These are phyloP conservation scores for Plasmopara viticola DNA, from an alignment of 352 stramenopile species.

Conservation along the genomic window DNA sequence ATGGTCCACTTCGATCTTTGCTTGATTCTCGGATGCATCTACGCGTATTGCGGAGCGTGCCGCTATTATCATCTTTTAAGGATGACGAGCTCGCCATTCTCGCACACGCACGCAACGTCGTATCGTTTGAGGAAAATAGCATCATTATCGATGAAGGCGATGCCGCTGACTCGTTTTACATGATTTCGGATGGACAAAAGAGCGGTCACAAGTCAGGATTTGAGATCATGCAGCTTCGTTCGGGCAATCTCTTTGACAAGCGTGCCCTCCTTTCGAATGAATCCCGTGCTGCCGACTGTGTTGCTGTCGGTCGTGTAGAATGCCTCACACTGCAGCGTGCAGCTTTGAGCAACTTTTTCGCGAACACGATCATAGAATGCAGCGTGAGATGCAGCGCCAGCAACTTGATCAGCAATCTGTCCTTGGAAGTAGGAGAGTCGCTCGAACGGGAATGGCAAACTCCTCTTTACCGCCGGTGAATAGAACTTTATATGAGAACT, in stretches of 20 bases:
- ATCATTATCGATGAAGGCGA: constrained; percentile 85
- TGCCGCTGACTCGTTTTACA: constrained; percentile 73
- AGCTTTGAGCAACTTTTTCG: constrained; percentile 81
- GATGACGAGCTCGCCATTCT: constrained; percentile 87
- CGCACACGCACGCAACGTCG: constrained; percentile 68
- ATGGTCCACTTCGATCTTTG: constrained; percentile 60
- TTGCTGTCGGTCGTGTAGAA: constrained; percentile 77
- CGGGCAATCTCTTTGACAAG: constrained; percentile 94
- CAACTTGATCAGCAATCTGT: constrained; percentile 68
- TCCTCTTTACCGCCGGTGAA: constrained; percentile 25
- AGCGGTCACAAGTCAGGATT: constrained; percentile 70
- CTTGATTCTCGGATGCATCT: constrained; percentile 89
- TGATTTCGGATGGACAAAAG: constrained; percentile 82
- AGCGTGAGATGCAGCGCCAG: constrained; percentile 76
- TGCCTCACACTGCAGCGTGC: constrained; percentile 85
- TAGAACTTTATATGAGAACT: constrained; percentile 81
- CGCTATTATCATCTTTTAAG: constrained; percentile 82
- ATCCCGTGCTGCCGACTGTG: constrained; percentile 79
- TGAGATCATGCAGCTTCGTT: constrained; percentile 89
- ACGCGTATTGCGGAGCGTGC: constrained; percentile 88
- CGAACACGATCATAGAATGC: constrained; percentile 81
- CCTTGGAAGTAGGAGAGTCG: constrained; percentile 18
- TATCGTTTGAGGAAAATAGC: constrained; percentile 80
- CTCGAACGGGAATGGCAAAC: constrained; percentile 6
- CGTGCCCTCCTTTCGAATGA: constrained; percentile 91